These are phyloP conservation scores for Calonectria honghensis DNA, from an alignment of 2,329 filamentous ascomycete genomes.

Conservation along the genomic window DNA sequence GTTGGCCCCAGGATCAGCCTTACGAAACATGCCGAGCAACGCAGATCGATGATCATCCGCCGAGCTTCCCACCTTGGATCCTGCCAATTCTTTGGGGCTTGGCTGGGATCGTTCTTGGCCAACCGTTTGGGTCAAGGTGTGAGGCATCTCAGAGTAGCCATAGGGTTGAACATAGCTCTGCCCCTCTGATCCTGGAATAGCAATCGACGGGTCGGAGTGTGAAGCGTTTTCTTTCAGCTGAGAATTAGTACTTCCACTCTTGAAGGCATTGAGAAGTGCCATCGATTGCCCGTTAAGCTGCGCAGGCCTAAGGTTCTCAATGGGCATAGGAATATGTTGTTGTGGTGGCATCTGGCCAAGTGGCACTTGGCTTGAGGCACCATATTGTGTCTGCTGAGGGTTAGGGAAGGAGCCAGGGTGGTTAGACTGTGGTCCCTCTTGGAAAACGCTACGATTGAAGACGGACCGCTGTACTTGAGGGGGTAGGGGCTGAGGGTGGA, in stretches of 20 bases:
- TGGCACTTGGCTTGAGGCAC: slow-evolving; percentile 44
- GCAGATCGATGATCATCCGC: slow-evolving; percentile 66
- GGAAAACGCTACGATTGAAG: slow-evolving; percentile 63
- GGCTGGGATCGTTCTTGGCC: slow-evolving; percentile 46
- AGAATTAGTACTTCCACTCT: slow-evolving; percentile 51
- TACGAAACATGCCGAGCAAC: slow-evolving; percentile 74
- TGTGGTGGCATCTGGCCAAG: slow-evolving; percentile 22
- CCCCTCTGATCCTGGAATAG: slow-evolving; percentile 28
- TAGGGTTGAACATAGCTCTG: slow-evolving; percentile 45
- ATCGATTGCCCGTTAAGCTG: slow-evolving; percentile 65
- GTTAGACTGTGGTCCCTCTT: slow-evolving; percentile 50
- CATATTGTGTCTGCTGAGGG: slow-evolving; percentile 53
- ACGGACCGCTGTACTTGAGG: slow-evolving; percentile 74
- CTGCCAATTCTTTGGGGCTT: slow-evolving; percentile 56
- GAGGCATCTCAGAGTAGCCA: slow-evolving; percentile 38
- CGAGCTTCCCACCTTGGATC: slow-evolving; percentile 50
- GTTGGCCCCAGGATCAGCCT: slow-evolving; percentile 50
- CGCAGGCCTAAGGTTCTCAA: slow-evolving; percentile 46
- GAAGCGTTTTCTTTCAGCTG: slow-evolving; percentile 50
- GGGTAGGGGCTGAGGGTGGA: slow-evolving; percentile 71
- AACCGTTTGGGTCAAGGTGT: slow-evolving; percentile 37
- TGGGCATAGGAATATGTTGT: slow-evolving; percentile 26
- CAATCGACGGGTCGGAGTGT: slow-evolving; percentile 27
- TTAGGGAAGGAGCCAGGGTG: slow-evolving; percentile 44
- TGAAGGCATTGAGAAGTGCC: slow-evolving; percentile 68